phyloP scores from a whole-genome alignment of 306 rosid species.

The Mimosa pudica region DNA sequence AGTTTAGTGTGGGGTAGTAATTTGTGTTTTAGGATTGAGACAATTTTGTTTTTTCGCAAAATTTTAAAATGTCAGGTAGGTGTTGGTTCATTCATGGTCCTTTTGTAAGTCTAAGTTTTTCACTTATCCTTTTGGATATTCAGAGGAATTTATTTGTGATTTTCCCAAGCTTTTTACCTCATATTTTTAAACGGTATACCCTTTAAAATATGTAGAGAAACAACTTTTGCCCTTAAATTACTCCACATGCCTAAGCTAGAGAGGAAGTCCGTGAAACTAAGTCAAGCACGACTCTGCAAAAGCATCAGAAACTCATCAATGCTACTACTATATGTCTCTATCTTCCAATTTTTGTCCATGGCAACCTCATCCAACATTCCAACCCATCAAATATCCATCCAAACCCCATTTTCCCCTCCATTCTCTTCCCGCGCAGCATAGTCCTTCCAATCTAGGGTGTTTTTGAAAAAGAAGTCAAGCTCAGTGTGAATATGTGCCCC shows the following conservation, averaged over 20 bases:
- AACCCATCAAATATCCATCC: neutral
- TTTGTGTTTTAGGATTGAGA: too few relatives aligned
- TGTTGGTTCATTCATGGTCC: too few relatives aligned
- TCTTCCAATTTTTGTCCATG: constrained; percentile 12
- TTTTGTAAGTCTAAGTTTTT: too few relatives aligned
- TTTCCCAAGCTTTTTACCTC: too few relatives aligned
- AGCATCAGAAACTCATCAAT: constrained; percentile 8
- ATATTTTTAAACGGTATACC: too few relatives aligned
- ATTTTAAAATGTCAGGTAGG: too few relatives aligned
- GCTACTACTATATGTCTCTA: neutral
- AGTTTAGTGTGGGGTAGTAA: too few relatives aligned
- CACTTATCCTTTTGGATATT: too few relatives aligned
- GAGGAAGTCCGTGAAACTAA: neutral
- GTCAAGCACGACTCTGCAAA: constrained; percentile 24
- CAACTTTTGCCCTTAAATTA: neutral
- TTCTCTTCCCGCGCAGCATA: constrained; percentile 1
- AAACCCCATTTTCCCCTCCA: neutral
- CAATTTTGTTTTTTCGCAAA: too few relatives aligned
- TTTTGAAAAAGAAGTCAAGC: constrained; percentile 26
- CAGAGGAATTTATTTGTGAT: too few relatives aligned
- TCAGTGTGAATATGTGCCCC: constrained; percentile 8
- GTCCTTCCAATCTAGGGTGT: constrained; percentile 37
- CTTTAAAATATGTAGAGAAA: neutral
- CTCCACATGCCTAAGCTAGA: neutral
- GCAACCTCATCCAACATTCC: neutral